phyloP scores from a whole-genome alignment of 2,329 filamentous ascomycete species.

The Aspergillus costaricaensis region DNA sequence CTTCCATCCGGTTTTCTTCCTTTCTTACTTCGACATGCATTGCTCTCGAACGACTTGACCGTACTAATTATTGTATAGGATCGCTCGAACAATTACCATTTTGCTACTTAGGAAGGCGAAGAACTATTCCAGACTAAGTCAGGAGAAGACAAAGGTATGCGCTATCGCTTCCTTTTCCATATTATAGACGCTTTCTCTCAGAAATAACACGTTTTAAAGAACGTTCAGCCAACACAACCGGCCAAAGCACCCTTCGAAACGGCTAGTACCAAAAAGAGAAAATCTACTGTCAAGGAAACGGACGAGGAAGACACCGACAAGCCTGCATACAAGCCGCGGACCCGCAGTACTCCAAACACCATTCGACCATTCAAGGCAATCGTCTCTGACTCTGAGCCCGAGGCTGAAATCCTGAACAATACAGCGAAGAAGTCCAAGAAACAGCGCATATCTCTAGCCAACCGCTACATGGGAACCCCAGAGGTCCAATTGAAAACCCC shows the following conservation, averaged over 20 bases:
- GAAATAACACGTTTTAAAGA: background rate
- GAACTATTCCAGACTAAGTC: background rate
- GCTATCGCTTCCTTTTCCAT: too few relatives aligned
- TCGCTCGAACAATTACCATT: constrained; percentile 18
- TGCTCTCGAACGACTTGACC: background rate
- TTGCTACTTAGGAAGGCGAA: constrained; percentile 24
- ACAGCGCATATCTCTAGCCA: too few relatives aligned
- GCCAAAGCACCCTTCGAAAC: background rate
- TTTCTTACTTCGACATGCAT: too few relatives aligned
- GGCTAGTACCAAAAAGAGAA: background rate
- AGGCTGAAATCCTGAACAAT: background rate
- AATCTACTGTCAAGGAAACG: background rate
- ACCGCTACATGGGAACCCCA: too few relatives aligned
- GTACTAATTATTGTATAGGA: constrained; percentile 11
- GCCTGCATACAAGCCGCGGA: background rate
- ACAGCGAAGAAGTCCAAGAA: background rate
- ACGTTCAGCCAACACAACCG: background rate
- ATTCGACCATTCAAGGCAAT: background rate
- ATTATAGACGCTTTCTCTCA: too few relatives aligned
- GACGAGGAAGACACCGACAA: background rate
- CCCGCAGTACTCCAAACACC: background rate
- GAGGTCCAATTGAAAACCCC: background rate
- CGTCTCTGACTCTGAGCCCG: background rate
- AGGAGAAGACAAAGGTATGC: background rate
- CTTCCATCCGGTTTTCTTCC: background rate